These are phyloP conservation scores for Pseudodiploospora longispora DNA, from an alignment of 2,329 filamentous ascomycete genomes.

Conservation along the genomic window DNA sequence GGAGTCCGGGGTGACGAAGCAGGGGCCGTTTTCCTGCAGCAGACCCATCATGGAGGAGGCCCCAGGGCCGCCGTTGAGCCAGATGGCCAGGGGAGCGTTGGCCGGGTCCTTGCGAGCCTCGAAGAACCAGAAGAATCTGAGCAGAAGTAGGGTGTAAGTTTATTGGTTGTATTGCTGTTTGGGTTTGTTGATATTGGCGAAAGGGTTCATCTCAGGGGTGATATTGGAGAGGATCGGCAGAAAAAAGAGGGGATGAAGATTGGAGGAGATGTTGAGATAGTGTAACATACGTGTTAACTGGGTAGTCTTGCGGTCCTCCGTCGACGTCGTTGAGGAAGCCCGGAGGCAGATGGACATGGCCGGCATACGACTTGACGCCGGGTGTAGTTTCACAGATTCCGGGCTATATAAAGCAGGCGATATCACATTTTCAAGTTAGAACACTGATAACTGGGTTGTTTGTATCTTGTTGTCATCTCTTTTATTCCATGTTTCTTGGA, in stretches of 20 bases:
- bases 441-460: too few species aligned
- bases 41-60: constrained; percentile 56
- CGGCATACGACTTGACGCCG: constrained; percentile 57
- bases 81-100: constrained; percentile 45
- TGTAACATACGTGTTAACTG: constrained; percentile 36
- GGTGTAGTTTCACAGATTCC: constrained; percentile 47
- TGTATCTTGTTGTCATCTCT: neutral
- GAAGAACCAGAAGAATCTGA: constrained; percentile 42
- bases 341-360: constrained; percentile 51
- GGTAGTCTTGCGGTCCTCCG: constrained; percentile 39
- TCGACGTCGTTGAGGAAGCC: constrained; percentile 23
- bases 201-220: too few species aligned
- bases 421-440: neutral
- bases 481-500: neutral
- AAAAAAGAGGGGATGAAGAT: neutral
- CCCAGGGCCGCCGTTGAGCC: constrained; percentile 59
- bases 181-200: neutral
- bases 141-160: neutral
- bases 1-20: constrained; percentile 37
- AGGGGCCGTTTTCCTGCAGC: constrained; percentile 51
- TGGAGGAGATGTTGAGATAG: neutral
- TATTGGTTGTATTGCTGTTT: too few species aligned
- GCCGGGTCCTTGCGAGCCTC: constrained; percentile 33
- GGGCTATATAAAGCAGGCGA: constrained; percentile 28
- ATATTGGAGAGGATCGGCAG: neutral